Evolutionary conservation across 805 yeast genomes (phyloP).

Genomic region (Scheffersomyces spartinae): DNA sequence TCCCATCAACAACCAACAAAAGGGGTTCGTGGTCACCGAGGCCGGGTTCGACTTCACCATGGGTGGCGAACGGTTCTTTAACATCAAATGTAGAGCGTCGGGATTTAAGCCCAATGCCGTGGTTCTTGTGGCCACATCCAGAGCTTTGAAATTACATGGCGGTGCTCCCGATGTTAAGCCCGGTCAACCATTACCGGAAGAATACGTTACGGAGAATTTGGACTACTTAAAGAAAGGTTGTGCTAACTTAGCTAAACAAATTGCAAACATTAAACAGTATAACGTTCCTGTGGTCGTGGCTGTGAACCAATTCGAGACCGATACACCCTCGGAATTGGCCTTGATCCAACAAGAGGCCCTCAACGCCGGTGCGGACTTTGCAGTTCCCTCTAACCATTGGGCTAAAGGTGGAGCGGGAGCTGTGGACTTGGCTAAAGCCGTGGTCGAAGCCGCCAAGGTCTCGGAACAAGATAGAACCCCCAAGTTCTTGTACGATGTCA

Average conservation of each 20-base stretch:
- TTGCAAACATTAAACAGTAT: slow-evolving; percentile 69
- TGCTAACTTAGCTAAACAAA: slow-evolving; percentile 83
- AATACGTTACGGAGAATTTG: slow-evolving; percentile 69
- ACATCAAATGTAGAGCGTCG: slow-evolving; percentile 89
- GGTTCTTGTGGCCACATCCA: slow-evolving; percentile 88
- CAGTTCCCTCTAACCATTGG: slow-evolving; percentile 89
- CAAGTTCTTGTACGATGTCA: slow-evolving; percentile 55
- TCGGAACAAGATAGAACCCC: slow-evolving; percentile 30
- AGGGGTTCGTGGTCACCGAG: slow-evolving; percentile 90
- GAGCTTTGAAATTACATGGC: slow-evolving; percentile 95
- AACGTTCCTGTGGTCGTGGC: slow-evolving; percentile 94
- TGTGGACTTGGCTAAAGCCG: slow-evolving; percentile 70
- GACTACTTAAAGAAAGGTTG: slow-evolving; percentile 72
- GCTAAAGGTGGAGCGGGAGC: slow-evolving; percentile 94
- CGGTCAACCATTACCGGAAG: slow-evolving; percentile 76
- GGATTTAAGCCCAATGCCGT: slow-evolving; percentile 84
- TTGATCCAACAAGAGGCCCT: slow-evolving; percentile 70
- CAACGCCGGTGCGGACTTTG: slow-evolving; percentile 88
- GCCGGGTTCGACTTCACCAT: slow-evolving; percentile 98
- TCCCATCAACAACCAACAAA: slow-evolving; percentile 30
- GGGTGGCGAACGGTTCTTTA: slow-evolving; percentile 98
- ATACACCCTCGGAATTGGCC: slow-evolving; percentile 69
- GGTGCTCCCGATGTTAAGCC: slow-evolving; percentile 97
- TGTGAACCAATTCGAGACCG: slow-evolving; percentile 77
- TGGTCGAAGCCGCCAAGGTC: slow-evolving; percentile 51